A percentile compares a stretch with the other conserved stretches of the same genome.
These are phyloP conservation scores for Cucurbita maxima DNA, from an alignment of 306 rosid genomes.

Conservation along the genomic window DNA sequence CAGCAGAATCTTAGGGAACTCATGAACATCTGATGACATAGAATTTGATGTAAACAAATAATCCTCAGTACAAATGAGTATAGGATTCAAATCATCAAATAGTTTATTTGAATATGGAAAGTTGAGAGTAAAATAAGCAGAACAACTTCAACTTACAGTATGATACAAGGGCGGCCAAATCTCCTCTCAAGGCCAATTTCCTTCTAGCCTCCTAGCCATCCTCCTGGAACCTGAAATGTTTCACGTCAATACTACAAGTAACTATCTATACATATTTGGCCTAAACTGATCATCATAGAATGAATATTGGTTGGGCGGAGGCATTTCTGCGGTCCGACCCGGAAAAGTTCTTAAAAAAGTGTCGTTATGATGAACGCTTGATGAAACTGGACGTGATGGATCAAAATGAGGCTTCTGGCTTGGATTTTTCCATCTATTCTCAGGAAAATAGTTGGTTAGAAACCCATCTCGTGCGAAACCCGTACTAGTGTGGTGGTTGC, in stretches of 20 bases:
- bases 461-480: conserved; percentile 19
- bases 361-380: conserved; percentile 22
- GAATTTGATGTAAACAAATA: neutral
- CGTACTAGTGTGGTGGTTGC: conserved; percentile 11
- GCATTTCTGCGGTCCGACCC: conserved; percentile 20
- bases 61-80: neutral
- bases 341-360: conserved; percentile 29
- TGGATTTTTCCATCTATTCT: conserved; percentile 27
- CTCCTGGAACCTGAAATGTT: conserved; percentile 4
- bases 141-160: neutral
- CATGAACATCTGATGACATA: neutral
- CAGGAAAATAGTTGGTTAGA: conserved; percentile 1
- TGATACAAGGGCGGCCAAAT: conserved; percentile 1
- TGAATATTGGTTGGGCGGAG: conserved; percentile 26
- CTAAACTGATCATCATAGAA: conserved; percentile 31
- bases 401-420: conserved; percentile 19
- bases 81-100: neutral
- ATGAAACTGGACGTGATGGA: conserved; percentile 20
- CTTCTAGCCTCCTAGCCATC: too few species aligned
- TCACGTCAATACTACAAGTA: neutral
- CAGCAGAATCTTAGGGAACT: neutral
- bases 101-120: neutral
- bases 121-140: neutral
- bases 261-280: conserved; percentile 41
- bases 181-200: neutral